A percentile compares a stretch with the other conserved stretches of the same genome.
Conservation (phyloP, 2,329 filamentous ascomycete genomes). For the Phialophora tarda region DNA sequence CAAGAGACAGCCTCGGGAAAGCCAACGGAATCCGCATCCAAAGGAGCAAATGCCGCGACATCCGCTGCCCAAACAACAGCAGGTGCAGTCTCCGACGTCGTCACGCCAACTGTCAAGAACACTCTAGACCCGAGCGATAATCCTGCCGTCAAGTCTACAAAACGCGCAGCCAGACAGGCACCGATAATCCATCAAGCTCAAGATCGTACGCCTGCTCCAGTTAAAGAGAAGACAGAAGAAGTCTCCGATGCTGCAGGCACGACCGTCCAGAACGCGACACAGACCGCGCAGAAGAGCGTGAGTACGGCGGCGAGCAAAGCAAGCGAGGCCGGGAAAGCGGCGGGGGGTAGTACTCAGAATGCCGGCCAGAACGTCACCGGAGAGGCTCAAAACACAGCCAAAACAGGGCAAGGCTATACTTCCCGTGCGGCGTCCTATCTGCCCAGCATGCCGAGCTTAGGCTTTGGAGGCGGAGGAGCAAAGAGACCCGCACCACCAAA, state of each 20-base stretch:
- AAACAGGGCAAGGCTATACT: conserved; percentile 35
- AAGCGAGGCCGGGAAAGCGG: conserved; percentile 25
- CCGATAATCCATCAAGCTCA: conserved; percentile 36
- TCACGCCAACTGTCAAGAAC: conserved; percentile 35
- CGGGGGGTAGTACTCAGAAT: conserved; percentile 3
- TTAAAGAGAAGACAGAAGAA: conserved; percentile 24
- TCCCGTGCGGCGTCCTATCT: conserved; percentile 35
- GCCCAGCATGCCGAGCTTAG: conserved; percentile 28
- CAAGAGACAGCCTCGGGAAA: conserved; percentile 14
- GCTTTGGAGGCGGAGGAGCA: conserved; percentile 20
- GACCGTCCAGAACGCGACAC: conserved; percentile 31
- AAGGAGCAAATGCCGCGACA: conserved; percentile 26
- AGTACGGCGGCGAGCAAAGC: conserved; percentile 28
- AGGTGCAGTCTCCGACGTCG: conserved; percentile 29
- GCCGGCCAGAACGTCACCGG: background rate
- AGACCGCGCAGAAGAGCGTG: conserved; percentile 25
- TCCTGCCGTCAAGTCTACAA: conserved; percentile 34
- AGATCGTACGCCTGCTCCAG: conserved; percentile 29
- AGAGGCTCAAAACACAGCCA: conserved; percentile 5
- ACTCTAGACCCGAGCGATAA: conserved; percentile 35
- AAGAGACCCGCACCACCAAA: conserved; percentile 29
- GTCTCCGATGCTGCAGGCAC: conserved; percentile 29
- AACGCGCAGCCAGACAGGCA: conserved; percentile 22
- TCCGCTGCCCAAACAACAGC: conserved; percentile 32
- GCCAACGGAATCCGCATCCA: conserved; percentile 24